phyloP scores from a whole-genome alignment of 2,329 filamentous ascomycete species.

The Coniella vitis region DNA sequence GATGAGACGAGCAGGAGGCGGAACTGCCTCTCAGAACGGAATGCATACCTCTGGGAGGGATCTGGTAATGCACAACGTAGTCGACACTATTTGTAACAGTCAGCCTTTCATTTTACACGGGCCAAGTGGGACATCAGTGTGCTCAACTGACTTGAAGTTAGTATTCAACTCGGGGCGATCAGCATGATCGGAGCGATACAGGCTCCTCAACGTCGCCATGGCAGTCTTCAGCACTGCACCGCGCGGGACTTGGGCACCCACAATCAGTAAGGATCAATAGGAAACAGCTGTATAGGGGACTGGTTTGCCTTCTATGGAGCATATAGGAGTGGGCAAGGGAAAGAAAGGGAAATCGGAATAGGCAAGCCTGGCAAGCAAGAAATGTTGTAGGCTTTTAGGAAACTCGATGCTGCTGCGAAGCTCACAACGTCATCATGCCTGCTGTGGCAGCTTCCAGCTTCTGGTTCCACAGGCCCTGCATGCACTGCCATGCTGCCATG shows the following conservation, averaged over 20 bases:
- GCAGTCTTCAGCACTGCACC: slow-evolving; percentile 3
- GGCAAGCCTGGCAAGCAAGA: background rate
- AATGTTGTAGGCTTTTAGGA: background rate
- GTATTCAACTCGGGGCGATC: slow-evolving; percentile 21
- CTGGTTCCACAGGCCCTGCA: background rate
- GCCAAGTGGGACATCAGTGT: background rate
- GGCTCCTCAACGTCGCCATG: slow-evolving; percentile 29
- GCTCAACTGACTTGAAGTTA: slow-evolving; percentile 34
- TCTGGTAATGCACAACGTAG: slow-evolving; percentile 78
- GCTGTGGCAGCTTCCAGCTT: background rate
- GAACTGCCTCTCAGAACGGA: background rate
- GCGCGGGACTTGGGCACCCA: background rate
- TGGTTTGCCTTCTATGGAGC: background rate
- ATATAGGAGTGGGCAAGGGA: background rate
- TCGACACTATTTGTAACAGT: slow-evolving; percentile 77
- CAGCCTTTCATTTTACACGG: no score
- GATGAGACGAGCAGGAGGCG: background rate
- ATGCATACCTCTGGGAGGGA: slow-evolving; percentile 56
- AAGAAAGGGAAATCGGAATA: background rate
- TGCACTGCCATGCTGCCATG: background rate
- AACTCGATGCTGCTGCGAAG: background rate
- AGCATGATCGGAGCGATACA: slow-evolving; percentile 26
- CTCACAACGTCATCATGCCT: slow-evolving; percentile 1
- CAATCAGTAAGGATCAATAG: background rate
- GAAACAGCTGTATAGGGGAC: background rate